Base-by-base conservation (phyloP, 2,329 filamentous ascomycete genomes). In the Paecilomyces dactylethromorphus region DNA sequence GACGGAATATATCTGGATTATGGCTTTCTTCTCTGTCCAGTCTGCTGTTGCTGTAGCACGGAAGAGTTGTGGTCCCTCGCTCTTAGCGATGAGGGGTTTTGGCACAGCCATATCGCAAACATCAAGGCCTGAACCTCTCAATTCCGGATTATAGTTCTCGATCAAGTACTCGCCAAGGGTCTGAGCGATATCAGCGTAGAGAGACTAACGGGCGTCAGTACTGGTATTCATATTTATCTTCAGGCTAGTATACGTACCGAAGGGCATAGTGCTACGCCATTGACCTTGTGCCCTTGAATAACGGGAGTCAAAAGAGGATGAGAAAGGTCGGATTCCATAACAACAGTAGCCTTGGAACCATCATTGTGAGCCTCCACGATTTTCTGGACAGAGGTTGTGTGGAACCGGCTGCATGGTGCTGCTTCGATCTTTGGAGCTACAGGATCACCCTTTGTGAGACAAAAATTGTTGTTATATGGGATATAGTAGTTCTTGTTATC, bases 401-500 rank as follows among this genome's bases (percentile, higher is more conserved):
- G 53, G 22, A 64, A 61, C 45, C 59, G 62, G 54, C 66, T 62
- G 6, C 62, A 54, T 21, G 60, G 58, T 15, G 18, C 33, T 15
- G 33, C 60, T 24, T 66, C 64, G 15, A 55, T 52, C 50, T 52
- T 52, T 18, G 22, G 7, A 13, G 29, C 50, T 15, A 11, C 24
- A 52, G 77, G 81, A 63, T 88, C 84, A 58, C 80, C 87, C 78
- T 92, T 92, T 61, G 82, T 85, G 39, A 91, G 74, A 32, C 80
- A 84, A 85, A 87, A 92, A 71, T 91, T 86, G 61, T 89, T 87
- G 62, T 81, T 79, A 71, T 89, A 89, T 68, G 85, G 84, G 15
- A 89, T 80, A 87, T 87, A 89, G 73, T 90, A 90, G 64, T 84
- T 85, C 78, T 90, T 90, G 62, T 83, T 77, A 69, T 91, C 86